These are phyloP conservation scores for Cyclanthera cordifolia DNA, from an alignment of 306 rosid genomes.

Conservation along the genomic window DNA sequence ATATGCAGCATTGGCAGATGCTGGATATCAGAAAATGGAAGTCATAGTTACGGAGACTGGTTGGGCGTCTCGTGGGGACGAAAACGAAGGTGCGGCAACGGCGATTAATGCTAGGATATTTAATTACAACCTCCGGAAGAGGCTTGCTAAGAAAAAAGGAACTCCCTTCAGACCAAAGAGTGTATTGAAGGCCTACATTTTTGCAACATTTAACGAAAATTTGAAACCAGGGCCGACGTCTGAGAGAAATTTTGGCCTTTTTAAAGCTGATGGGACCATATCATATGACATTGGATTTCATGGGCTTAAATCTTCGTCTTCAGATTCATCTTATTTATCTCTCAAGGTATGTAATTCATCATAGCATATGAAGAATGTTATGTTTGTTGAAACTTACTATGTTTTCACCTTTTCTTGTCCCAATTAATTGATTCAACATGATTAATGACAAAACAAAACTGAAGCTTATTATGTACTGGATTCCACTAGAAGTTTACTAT, in stretches of 20 bases:
- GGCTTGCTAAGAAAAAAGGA: constrained; percentile 89
- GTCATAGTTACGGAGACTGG: constrained; percentile 91
- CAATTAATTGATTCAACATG: not conserved
- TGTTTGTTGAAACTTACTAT: not conserved
- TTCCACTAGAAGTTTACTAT: not conserved
- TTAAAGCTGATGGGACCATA: constrained; percentile 85
- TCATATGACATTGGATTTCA: constrained; percentile 76
- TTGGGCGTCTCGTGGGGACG: constrained; percentile 81
- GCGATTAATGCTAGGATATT: constrained; percentile 62
- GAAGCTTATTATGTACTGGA: not conserved
- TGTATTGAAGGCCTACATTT: constrained; percentile 68
- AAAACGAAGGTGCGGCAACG: constrained; percentile 61
- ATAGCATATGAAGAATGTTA: not conserved
- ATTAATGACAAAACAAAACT: not conserved
- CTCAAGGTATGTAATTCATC: constrained; percentile 40
- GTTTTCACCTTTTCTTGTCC: not conserved
- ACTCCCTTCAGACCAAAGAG: constrained; percentile 79
- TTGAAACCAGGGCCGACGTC: constrained; percentile 54
- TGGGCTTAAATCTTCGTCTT: constrained; percentile 63
- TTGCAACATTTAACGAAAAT: constrained; percentile 77
- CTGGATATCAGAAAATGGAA: constrained; percentile 72
- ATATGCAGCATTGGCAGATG: constrained; percentile 73
- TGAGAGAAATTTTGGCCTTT: constrained; percentile 79
- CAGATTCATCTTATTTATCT: constrained; percentile 42
- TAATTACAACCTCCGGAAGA: constrained; percentile 75